Conservation (phyloP, 192 early-diverging fungal species). For the Coemansia asiatica region DNA sequence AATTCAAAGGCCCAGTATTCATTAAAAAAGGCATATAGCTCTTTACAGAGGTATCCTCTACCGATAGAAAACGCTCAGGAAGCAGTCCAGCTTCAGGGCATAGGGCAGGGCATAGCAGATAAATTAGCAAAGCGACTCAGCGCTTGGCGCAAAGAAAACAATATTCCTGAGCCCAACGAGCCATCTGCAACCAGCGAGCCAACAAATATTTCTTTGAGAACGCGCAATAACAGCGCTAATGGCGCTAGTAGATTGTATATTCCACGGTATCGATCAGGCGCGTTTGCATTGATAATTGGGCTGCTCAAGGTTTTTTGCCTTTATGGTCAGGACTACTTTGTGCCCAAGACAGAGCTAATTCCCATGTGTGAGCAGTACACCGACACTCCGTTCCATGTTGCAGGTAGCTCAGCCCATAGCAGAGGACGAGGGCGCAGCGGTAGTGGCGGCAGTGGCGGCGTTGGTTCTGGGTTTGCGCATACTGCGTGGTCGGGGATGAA, state of each 20-base stretch:
- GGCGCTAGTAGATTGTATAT: conserved; percentile 57
- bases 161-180: conserved; percentile 13
- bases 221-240: not conserved
- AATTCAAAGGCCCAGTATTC: conserved; percentile 59
- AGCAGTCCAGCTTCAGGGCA: conserved; percentile 61
- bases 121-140: conserved; percentile 59
- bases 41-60: conserved; percentile 62
- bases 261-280: conserved; percentile 73
- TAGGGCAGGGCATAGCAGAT: conserved; percentile 59
- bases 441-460: not conserved
- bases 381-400: conserved; percentile 63
- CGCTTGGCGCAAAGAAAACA: conserved; percentile 59
- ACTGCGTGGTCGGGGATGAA: conserved; percentile 80
- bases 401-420: conserved; percentile 10
- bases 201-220: not conserved
- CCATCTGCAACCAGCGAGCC: not conserved
- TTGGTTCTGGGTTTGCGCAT: conserved; percentile 36
- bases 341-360: conserved; percentile 74
- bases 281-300: conserved; percentile 77
- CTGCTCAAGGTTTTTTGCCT: conserved; percentile 54
- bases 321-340: conserved; percentile 42
- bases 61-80: conserved; percentile 62
- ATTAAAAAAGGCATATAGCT: conserved; percentile 63
- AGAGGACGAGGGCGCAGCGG: conserved; percentile 42
- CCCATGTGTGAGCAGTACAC: conserved; percentile 62